Percentiles rank a stretch among this genome's conserved stretches.
Conservation (phyloP, 495 filamentous ascomycete genomes). For the Mycothermus thermophilus region DNA sequence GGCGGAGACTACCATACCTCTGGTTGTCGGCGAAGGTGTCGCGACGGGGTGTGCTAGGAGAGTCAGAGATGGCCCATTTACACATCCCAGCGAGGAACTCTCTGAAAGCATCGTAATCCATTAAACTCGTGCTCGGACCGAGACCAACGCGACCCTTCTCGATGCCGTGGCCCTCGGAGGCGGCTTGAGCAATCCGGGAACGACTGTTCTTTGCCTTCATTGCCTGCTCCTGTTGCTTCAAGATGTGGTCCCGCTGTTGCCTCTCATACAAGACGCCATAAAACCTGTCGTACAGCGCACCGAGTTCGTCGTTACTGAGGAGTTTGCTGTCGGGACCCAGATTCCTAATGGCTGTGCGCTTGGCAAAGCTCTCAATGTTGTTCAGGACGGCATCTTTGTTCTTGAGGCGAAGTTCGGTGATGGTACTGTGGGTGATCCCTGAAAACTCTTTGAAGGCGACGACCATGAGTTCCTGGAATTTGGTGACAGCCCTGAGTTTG, state of each 20-base stretch:
- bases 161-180: constrained; percentile 27
- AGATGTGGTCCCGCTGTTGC: constrained; percentile 62
- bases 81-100: constrained; percentile 82
- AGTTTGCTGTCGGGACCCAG: constrained; percentile 90
- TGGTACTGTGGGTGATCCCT: constrained; percentile 82
- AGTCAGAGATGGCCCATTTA: constrained; percentile 80
- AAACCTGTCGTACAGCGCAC: constrained; percentile 83
- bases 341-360: constrained; percentile 89
- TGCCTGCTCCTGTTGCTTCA: constrained; percentile 63
- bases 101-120: constrained; percentile 93
- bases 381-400: constrained; percentile 85
- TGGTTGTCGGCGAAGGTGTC: constrained; percentile 40
- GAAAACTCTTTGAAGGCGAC: constrained; percentile 97
- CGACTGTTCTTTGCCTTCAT: constrained; percentile 46
- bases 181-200: constrained; percentile 37
- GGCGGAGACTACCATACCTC: constrained; percentile 39
- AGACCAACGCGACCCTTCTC: constrained; percentile 78
- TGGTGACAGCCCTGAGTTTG: constrained; percentile 80
- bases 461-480: constrained; percentile 96
- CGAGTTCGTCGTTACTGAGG: constrained; percentile 70
- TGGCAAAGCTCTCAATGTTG: constrained; percentile 94
- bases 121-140: constrained; percentile 72
- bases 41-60: constrained; percentile 43
- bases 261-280: constrained; percentile 83
- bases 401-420: constrained; percentile 75